Conservation (phyloP, 164 flowering plant species). For the Liriodendron chinense region DNA sequence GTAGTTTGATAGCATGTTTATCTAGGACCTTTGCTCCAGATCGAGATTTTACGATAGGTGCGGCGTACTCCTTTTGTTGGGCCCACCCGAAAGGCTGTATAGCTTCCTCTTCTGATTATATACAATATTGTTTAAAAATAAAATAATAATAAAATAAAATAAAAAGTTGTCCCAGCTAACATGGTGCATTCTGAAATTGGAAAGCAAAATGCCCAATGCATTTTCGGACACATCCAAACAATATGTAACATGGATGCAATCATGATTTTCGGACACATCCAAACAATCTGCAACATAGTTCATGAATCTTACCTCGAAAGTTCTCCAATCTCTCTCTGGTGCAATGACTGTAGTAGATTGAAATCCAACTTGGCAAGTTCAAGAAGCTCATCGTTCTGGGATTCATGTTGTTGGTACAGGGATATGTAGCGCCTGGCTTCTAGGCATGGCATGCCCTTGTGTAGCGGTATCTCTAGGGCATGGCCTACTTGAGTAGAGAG, state of each 20-base stretch:
- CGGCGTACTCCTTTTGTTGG: too few relatives aligned
- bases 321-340: constrained; percentile 1
- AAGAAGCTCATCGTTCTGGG: background rate
- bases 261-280: background rate
- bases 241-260: background rate
- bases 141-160: too few relatives aligned
- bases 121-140: too few relatives aligned
- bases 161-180: too few relatives aligned
- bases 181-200: too few relatives aligned
- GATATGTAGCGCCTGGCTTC: constrained; percentile 11
- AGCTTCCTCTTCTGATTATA: too few relatives aligned
- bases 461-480: constrained; percentile 14
- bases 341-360: background rate
- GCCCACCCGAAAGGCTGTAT: too few relatives aligned
- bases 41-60: too few relatives aligned
- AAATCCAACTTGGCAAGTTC: constrained; percentile 9
- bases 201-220: too few relatives aligned
- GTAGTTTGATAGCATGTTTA: too few relatives aligned
- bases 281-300: background rate
- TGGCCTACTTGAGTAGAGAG: constrained; percentile 11
- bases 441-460: constrained; percentile 15
- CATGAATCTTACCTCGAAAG: background rate
- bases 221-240: too few relatives aligned
- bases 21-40: too few relatives aligned
- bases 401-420: background rate